Conservation (phyloP, 208 protist species). For the Leishmania amazonensis region DNA sequence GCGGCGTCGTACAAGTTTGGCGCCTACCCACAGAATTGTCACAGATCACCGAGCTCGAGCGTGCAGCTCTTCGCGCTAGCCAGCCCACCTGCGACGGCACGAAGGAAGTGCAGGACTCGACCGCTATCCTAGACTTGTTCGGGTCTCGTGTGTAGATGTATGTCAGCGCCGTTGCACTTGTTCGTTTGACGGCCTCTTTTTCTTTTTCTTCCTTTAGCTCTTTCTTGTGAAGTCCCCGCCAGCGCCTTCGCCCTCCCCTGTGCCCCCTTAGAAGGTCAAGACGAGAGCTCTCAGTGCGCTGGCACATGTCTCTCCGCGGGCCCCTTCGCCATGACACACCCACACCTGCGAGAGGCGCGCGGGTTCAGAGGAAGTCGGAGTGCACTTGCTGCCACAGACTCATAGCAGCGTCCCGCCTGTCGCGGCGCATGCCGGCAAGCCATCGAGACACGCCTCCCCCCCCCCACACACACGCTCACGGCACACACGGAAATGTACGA, state of each 20-base stretch:
- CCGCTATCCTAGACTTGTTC: constrained; percentile 56
- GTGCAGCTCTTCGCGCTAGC: constrained; percentile 57
- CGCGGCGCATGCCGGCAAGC: neutral
- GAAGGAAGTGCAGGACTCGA: constrained; percentile 9
- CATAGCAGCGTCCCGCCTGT: neutral
- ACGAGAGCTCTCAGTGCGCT: neutral
- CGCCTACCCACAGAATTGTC: constrained; percentile 65
- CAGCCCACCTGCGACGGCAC: constrained; percentile 29
- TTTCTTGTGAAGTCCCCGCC: neutral
- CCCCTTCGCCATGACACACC: neutral
- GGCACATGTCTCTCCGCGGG: neutral
- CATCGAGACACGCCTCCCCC: neutral
- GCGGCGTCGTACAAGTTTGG: constrained; percentile 75
- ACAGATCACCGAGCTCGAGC: constrained; percentile 79
- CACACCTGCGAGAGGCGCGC: neutral
- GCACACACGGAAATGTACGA: neutral
- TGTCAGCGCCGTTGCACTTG: neutral
- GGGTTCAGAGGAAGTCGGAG: neutral
- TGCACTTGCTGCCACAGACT: neutral
- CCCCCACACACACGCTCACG: too few species aligned
- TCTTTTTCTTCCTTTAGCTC: neutral
- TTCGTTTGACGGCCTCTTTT: neutral
- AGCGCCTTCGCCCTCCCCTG: neutral
- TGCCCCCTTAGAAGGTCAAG: neutral
- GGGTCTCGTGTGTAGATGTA: constrained; percentile 59